phyloP scores from a whole-genome alignment of 192 early-diverging fungal genomes.

The Phlyctochytrium arcticum region DNA sequence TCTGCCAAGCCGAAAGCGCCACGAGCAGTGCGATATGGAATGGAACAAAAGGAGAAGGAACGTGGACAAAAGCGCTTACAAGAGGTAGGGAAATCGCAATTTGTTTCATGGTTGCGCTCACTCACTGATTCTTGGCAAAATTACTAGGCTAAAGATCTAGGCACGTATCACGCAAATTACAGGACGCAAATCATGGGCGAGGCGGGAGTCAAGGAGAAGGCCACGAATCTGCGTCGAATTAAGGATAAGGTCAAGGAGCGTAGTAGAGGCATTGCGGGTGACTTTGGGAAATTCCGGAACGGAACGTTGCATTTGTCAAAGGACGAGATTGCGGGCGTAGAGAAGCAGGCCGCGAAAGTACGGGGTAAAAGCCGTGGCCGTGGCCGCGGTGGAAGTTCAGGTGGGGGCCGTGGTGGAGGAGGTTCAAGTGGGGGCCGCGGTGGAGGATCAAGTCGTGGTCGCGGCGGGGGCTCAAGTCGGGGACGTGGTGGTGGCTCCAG shows the following conservation, averaged over 20 bases:
- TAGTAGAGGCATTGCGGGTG: constrained; percentile 21
- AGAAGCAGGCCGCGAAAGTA: constrained; percentile 13
- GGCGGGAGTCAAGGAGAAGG: constrained; percentile 4
- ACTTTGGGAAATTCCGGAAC: constrained; percentile 30
- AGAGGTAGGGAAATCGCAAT: too few species aligned
- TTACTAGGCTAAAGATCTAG: constrained; percentile 39
- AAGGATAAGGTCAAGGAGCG: constrained; percentile 22
- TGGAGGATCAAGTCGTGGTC: neutral
- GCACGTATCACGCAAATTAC: constrained; percentile 35
- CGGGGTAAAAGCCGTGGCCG: constrained; percentile 2
- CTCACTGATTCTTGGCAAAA: neutral
- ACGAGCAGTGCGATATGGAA: constrained; percentile 25
- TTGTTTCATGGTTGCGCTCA: too few species aligned
- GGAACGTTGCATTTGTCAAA: constrained; percentile 30
- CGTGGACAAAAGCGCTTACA: constrained; percentile 32
- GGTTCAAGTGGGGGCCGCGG: neutral
- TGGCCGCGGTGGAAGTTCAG: neutral
- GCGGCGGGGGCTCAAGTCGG: neutral
- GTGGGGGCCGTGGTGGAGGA: neutral
- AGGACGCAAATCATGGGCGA: constrained; percentile 33
- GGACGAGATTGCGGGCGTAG: constrained; percentile 25
- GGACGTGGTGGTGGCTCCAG: neutral
- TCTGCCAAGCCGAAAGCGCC: constrained; percentile 27
- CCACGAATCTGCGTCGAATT: constrained; percentile 4
- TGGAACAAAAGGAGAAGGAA: constrained; percentile 24